Conservation (phyloP, 768 basidiomycete genomes). For the Trametes gibbosa region DNA sequence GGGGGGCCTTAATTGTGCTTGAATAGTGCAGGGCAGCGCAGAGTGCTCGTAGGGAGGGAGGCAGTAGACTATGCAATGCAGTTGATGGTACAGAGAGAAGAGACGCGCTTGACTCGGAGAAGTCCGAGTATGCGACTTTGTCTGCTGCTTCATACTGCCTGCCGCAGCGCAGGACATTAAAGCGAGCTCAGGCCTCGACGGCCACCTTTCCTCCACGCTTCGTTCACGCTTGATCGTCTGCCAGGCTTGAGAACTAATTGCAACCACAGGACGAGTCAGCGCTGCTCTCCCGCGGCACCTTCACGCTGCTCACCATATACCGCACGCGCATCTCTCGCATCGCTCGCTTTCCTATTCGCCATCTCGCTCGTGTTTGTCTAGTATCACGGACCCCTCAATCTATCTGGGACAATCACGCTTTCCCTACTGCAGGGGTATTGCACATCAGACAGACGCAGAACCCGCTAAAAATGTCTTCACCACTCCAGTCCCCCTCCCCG, state of each 20-base stretch:
- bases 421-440: neutral
- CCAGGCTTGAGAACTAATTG: neutral
- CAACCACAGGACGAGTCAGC: neutral
- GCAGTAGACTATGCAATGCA: no score
- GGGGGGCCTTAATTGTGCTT: no score
- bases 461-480: constrained; percentile 2
- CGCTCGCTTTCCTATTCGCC: neutral
- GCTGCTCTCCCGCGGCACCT: neutral
- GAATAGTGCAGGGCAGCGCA: no score
- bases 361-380: neutral
- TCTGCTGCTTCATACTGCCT: neutral
- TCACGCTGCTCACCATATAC: constrained; percentile 7
- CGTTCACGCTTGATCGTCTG: neutral
- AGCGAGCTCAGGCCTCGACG: neutral
- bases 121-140: neutral
- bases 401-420: neutral
- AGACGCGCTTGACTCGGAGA: neutral
- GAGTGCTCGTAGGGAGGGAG: no score
- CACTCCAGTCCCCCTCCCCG: neutral
- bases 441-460: neutral
- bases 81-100: neutral
- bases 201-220: neutral
- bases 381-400: neutral
- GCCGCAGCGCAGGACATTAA: neutral
- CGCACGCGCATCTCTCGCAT: neutral